Evolutionary conservation across 192 early-diverging fungal genomes (phyloP), one percentile per base, ranked within the genome.

Genomic region (Rhizoclosmatium sp.): DNA sequence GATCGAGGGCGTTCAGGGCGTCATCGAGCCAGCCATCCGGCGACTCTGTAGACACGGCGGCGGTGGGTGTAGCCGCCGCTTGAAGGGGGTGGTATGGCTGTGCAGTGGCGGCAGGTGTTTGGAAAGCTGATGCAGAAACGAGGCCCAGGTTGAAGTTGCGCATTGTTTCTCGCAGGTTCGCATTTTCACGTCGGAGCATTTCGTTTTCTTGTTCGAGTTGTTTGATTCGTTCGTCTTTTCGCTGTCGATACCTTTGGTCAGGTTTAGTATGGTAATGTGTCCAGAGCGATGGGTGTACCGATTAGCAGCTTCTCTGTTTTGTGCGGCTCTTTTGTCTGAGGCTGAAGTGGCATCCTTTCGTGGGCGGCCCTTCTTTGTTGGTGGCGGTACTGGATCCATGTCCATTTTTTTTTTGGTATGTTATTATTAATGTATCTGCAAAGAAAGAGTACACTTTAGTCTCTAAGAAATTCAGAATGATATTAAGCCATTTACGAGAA

Each of bases 141-240:
- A 58, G 56, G 12, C 64, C 64, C n/a, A 10, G 40, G 31, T 0
- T 23, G 64, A 16, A 14, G 64, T 39, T 23, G 40, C 39, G 40
- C 31, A 65, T 31, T 39, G 64, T 65, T 21, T 16, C 64, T 21
- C 71, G 71, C 51, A 73, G 71, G 21, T 59, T 16, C 23, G 4
- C n/a, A 64, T 62, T 64, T 45, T 75, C 73, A 21, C 39, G 7
- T 40, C 21, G 41, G 12, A 71, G 66, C 16, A 19, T 12, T 41
- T 7, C 31, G 9, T 59, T 54, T 60, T 71, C 39, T 19, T 2
- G 7, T 39, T 78, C 76, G 21, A 78, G 76, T 14, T 68, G 56
- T 5, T 10, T 46, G 47, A 78, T 78, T 1, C 76, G 69, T 4
- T 71, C 41, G 31, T 78, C 54, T 42, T 59, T 71, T 44, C 44